Conservation (phyloP, 2,329 filamentous ascomycete species). For the Cytospora piceicola region DNA sequence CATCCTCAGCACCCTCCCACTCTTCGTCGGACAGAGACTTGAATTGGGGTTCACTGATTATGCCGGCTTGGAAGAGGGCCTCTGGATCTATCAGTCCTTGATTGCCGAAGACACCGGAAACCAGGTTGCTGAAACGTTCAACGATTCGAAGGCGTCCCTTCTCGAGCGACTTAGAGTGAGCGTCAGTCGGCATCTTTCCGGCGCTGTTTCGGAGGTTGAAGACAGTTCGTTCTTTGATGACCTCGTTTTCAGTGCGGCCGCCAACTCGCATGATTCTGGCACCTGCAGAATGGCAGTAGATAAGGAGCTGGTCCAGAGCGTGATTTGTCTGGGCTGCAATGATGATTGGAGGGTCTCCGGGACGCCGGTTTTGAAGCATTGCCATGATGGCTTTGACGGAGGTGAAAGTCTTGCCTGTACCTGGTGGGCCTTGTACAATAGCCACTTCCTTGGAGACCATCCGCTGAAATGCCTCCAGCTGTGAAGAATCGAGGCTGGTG, state of each 20-base stretch:
- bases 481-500: conserved; percentile 67
- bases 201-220: conserved; percentile 58
- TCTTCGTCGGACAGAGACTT: conserved; percentile 60
- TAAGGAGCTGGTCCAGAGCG: conserved; percentile 80
- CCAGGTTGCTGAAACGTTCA: conserved; percentile 46
- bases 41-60: conserved; percentile 67
- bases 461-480: conserved; percentile 67
- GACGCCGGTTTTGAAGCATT: conserved; percentile 61
- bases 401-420: conserved; percentile 77
- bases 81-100: conserved; percentile 54
- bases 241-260: conserved; percentile 67
- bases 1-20: conserved; percentile 37
- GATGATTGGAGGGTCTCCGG: conserved; percentile 69
- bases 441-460: conserved; percentile 75
- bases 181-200: conserved; percentile 33
- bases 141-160: conserved; percentile 37
- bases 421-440: conserved; percentile 82
- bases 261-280: conserved; percentile 67
- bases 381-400: conserved; percentile 73
- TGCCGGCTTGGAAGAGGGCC: conserved; percentile 54
- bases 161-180: conserved; percentile 36
- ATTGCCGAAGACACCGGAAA: conserved; percentile 44
- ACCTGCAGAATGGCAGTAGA: conserved; percentile 55
- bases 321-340: conserved; percentile 90
- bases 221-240: conserved; percentile 68